Evolutionary conservation across 345 rosid genomes (phyloP).

Genomic region (Bretschneidera sinensis): DNA sequence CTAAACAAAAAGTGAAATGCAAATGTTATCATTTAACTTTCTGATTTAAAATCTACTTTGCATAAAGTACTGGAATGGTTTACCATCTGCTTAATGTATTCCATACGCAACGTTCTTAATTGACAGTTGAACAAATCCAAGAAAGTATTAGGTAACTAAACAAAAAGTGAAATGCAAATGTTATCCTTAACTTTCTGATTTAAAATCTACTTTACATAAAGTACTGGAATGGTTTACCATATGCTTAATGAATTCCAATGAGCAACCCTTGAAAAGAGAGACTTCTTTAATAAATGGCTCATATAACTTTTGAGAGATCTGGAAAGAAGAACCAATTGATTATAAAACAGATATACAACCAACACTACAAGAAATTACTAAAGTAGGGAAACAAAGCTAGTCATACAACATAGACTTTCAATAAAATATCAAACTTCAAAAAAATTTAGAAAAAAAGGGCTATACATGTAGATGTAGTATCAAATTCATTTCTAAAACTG

Average conservation of each 20-base stretch:
- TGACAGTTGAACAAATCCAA: background rate
- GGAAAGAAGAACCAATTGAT: conserved; percentile 10
- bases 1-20: background rate
- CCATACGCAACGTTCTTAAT: no score
- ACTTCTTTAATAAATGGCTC: conserved; percentile 63
- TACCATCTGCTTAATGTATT: conserved; percentile 80
- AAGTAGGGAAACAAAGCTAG: background rate
- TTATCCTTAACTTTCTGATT: no score
- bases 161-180: background rate
- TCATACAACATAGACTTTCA: no score
- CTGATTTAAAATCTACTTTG: no score
- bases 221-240: conserved; percentile 46
- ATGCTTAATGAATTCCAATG: conserved; percentile 71
- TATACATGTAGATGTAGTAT: no score
- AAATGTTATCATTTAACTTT: background rate
- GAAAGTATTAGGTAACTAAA: background rate
- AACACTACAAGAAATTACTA: conserved; percentile 1
- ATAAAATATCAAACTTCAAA: no score
- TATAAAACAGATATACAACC: background rate
- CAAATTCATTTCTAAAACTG: no score
- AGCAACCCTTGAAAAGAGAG: conserved; percentile 66
- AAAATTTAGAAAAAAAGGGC: no score
- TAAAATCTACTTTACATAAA: no score
- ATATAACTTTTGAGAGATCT: conserved; percentile 77
- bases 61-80: conserved; percentile 25